Conservation (phyloP, 2,329 filamentous ascomycete genomes). For the Ophiostoma sp. region DNA sequence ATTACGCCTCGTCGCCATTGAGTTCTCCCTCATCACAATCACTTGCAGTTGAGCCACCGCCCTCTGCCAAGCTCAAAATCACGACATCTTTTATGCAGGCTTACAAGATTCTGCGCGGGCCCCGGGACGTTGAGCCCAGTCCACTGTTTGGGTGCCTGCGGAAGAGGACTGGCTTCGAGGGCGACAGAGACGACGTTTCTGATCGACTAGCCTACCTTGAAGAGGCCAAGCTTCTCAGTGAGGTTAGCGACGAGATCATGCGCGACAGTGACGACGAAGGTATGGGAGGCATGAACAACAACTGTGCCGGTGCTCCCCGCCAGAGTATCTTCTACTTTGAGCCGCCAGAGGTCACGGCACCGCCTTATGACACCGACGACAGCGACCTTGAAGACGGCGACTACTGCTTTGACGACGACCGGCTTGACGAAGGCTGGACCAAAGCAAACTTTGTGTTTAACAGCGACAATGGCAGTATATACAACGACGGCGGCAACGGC, state of each 20-base stretch:
- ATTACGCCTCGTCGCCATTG: not conserved
- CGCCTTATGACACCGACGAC: not conserved
- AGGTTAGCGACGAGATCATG: conserved; percentile 18
- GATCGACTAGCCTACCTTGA: conserved; percentile 13
- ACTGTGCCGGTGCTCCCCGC: not conserved
- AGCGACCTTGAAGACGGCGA: conserved; percentile 6
- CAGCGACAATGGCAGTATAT: not conserved
- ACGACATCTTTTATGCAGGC: conserved; percentile 30
- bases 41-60: not conserved
- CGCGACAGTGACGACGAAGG: not conserved
- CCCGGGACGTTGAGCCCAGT: conserved; percentile 27
- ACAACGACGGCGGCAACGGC: no score
- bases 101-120: conserved; percentile 35
- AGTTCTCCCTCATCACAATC: not conserved
- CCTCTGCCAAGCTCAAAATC: conserved; percentile 18
- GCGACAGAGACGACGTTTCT: conserved; percentile 18
- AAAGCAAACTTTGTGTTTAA: conserved; percentile 17
- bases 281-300: not conserved
- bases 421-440: conserved; percentile 21
- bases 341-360: not conserved
- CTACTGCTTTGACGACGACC: conserved; percentile 15
- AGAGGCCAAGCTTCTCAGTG: conserved; percentile 20
- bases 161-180: conserved; percentile 16
- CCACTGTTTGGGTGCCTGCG: conserved; percentile 29
- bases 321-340: conserved; percentile 22